Evolutionary conservation across 176 grass and related monocot species (phyloP), one percentile per base, ranked within the genome.

Genomic region (Carex littledalei): DNA sequence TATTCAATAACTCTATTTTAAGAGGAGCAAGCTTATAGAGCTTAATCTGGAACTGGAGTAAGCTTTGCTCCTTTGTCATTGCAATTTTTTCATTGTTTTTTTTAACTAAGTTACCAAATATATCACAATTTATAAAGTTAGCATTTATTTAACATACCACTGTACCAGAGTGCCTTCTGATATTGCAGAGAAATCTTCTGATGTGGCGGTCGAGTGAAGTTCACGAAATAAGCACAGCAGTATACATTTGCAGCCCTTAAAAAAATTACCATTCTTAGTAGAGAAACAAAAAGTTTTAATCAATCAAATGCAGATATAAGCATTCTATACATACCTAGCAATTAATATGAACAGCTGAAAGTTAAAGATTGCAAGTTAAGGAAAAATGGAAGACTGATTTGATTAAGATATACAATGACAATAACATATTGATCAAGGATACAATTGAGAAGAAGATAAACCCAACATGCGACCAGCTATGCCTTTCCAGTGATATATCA

Each of bases 361-460:
- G 15, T 70, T 73, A 82, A 32, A 75, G 67, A 63, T 86, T 26
- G 71, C 56, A 26, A 82, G 49, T 82, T 86, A 86, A 94, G 92
- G 92, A 91, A 91, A 84, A 50, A 67, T 81, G 45, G 79, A 62
- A 83, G 6, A 39, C 62, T 76, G 5, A 60, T 84, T 31, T 87
- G 14, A 8, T 70, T 86, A 14, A 63, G 74, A 5, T 62, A 67
- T 57, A 86, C 70, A 78, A 57, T 50, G 53, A 64, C 13, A 59
- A 61, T 15, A 69, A 63, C 81, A 17, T 41, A 54, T 41, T 41
- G 32, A 55, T 14, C 26, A 89, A 98, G 95, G 91, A 98, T 98
- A 98, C 95, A 84, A 98, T 92, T 84, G 93, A 95, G 85, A 98
- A 98, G 90, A 98, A 95, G 83, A 95, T 98, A 81, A 95, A 98